Base-by-base conservation (phyloP, 2,329 filamentous ascomycete species). In the Aspergillus fijiensis region DNA sequence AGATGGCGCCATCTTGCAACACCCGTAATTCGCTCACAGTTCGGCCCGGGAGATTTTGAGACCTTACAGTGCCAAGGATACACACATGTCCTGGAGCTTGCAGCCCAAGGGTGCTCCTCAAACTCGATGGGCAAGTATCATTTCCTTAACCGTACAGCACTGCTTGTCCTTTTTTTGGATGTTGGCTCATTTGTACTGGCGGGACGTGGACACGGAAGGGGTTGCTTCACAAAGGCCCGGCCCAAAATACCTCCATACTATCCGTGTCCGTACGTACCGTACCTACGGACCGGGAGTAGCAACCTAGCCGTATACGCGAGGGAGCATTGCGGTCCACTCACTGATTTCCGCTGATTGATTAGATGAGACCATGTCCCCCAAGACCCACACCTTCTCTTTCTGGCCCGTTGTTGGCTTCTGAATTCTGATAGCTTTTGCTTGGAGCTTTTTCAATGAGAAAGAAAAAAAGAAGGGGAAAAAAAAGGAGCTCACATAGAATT, bases 1-100 rank as follows among this genome's bases (percentile, higher is more conserved):
- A 60, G 65, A 67, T 67, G 65, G 65, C 60, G 58, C 64, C 64
- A 66, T 63, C 55, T 60, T 60, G 63, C 61, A 60, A 29, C 39
- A 45, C 42, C 50, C 16, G 48, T 50, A 60, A 19, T 14, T 27
- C 29, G 16, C 5, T 35, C 33, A 5, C 48, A 49, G 55, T 52
- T 51, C 55, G 51, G 51, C 35, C 31, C 52, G 27, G 50, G 29
- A 16, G 48, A 33, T 42, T 42, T 23, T 47, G 55, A 21, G 42
- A 39, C 48, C 29, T 25, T 21, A 27, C 35, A 47, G 55, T 35
- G 21, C 31, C 48, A 51, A 23, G 23, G 4, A 23, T 23, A 53
- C 29, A 51, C 42, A n/a, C 29, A 19, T 57, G n/a, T 19, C 42
- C 29, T 23, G 12, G 11, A 35, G 33, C 33, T 4, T 35, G 14